Conservation (phyloP, 1,284 basidiomycete species). For the Peniophora sp. region DNA sequence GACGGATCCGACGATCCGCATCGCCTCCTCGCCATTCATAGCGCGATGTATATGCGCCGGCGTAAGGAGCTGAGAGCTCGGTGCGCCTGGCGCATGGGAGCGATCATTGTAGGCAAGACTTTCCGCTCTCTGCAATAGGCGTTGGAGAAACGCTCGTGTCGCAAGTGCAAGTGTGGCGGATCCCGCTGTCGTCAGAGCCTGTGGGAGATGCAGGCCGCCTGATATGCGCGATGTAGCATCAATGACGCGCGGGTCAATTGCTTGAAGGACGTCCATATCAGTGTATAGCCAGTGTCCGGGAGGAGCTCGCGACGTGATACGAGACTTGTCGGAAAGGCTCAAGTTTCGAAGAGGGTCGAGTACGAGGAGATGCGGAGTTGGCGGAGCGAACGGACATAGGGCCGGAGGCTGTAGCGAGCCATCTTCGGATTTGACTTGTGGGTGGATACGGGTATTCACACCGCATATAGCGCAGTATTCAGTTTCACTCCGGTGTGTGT, state of each 20-base stretch:
- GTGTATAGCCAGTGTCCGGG: not conserved
- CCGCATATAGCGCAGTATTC: conserved; percentile 23
- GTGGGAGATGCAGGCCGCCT: not conserved
- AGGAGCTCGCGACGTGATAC: not conserved
- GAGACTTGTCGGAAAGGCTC: too few relatives aligned
- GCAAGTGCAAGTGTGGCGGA: conserved; percentile 35
- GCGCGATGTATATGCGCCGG: too few relatives aligned
- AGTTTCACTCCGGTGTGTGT: not conserved
- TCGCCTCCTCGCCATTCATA: too few relatives aligned
- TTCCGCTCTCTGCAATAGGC: conserved; percentile 6
- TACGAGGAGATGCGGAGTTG: not conserved
- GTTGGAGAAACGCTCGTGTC: conserved; percentile 26
- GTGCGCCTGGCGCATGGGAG: too few relatives aligned
- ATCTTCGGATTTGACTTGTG: conserved; percentile 3
- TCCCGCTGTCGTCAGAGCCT: not conserved
- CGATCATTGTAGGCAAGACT: conserved; percentile 4
- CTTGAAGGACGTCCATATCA: not conserved
- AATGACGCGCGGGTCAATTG: not conserved
- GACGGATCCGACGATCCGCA: too few relatives aligned
- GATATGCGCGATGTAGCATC: not conserved
- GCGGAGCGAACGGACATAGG: conserved; percentile 1
- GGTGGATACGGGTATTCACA: conserved; percentile 4
- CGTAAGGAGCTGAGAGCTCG: too few relatives aligned
- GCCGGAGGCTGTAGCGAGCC: too few relatives aligned
- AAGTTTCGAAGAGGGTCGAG: too few relatives aligned